Conservation (phyloP, 768 basidiomycete genomes). For the Panaeolus papilionaceus region DNA sequence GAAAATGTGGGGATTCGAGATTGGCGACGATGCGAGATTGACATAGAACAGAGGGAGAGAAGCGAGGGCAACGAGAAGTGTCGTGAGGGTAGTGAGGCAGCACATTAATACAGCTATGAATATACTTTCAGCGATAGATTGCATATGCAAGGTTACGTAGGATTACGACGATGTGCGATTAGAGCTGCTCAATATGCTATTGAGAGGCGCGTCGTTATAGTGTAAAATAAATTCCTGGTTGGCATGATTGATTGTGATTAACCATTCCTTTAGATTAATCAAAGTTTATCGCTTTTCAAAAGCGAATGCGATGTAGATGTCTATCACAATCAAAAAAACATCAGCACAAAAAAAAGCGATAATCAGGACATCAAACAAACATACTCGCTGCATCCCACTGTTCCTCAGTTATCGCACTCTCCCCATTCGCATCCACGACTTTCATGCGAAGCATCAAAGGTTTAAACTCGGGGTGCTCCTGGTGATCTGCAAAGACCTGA, state of each 20-base stretch:
- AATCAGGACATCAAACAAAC: conserved; percentile 36
- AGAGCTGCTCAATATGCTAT: not conserved
- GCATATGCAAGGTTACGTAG: not conserved
- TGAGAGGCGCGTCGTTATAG: not conserved
- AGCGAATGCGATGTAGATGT: conserved; percentile 93
- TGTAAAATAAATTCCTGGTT: conserved; percentile 4
- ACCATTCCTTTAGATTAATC: not conserved
- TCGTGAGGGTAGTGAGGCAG: not conserved
- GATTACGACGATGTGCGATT: not conserved
- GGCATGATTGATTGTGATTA: not conserved
- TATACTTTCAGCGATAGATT: conserved; percentile 7
- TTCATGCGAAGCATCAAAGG: conserved; percentile 90
- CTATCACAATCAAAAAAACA: conserved; percentile 45
- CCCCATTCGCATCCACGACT: conserved; percentile 85
- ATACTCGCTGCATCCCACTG: conserved; percentile 99
- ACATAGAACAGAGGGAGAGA: no score
- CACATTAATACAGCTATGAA: conserved; percentile 13
- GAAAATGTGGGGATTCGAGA: not conserved
- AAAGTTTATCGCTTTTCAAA: conserved; percentile 67
- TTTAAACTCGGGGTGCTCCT: conserved; percentile 79
- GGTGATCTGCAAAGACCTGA: conserved; percentile 84
- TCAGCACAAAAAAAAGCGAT: not conserved
- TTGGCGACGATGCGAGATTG: not conserved
- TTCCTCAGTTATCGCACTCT: conserved; percentile 91
- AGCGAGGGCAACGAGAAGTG: no score